phyloP scores from a whole-genome alignment of 1,284 basidiomycete species.

The Sutorius eximius region DNA sequence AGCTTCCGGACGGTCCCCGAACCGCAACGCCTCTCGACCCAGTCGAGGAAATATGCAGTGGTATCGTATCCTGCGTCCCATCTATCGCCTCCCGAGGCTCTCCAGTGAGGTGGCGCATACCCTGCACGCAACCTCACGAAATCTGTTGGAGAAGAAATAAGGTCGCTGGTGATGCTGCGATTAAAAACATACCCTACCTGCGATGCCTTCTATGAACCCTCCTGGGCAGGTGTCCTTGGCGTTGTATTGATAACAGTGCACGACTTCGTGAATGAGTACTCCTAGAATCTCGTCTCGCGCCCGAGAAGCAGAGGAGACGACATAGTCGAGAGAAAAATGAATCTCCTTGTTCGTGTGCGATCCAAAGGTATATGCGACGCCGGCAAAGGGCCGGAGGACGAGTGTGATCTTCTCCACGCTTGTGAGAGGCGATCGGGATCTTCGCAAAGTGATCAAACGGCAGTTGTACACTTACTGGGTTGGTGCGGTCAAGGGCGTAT shows the following conservation, averaged over 20 bases:
- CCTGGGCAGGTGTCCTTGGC: constrained; percentile 57
- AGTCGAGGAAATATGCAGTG: constrained; percentile 72
- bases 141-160: constrained; percentile 42
- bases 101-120: constrained; percentile 68
- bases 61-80: constrained; percentile 75
- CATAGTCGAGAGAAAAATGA: constrained; percentile 64
- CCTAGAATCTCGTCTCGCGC: constrained; percentile 62
- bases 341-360: constrained; percentile 63
- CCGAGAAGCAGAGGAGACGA: constrained; percentile 45
- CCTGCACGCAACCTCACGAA: constrained; percentile 63
- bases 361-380: constrained; percentile 65
- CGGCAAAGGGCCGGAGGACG: constrained; percentile 61
- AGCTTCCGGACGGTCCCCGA: constrained; percentile 53
- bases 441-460: background rate
- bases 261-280: constrained; percentile 66
- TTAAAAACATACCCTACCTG: constrained; percentile 45
- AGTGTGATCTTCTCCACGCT: constrained; percentile 57
- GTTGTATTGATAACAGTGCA: constrained; percentile 74
- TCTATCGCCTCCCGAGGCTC: constrained; percentile 39
- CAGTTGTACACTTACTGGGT: constrained; percentile 45
- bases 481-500: constrained; percentile 57
- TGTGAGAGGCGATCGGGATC: constrained; percentile 6
- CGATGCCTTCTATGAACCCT: constrained; percentile 72
- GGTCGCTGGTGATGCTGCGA: background rate
- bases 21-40: constrained; percentile 61